A percentile compares a stretch with the other conserved stretches of the same genome.
Evolutionary conservation across 73 alveolate genomes (phyloP).

Genomic region (Tetrahymena thermophila): DNA sequence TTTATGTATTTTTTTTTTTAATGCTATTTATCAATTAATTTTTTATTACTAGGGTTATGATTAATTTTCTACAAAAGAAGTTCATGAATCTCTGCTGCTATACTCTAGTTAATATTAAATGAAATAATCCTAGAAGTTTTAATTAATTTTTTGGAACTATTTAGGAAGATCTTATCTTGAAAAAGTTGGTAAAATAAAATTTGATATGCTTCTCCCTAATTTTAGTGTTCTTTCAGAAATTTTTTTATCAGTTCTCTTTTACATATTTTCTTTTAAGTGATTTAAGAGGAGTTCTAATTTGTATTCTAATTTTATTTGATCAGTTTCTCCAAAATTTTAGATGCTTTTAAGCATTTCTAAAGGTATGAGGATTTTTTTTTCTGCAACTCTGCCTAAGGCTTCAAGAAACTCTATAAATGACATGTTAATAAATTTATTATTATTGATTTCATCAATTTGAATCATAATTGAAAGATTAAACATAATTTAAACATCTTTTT

Average conservation of each 20-base stretch:
- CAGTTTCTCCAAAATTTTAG: neutral
- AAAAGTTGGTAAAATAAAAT: neutral
- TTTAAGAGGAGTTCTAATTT: neutral
- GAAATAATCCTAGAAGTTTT: neutral
- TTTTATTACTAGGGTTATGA: neutral
- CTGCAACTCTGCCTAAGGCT: constrained; percentile 65
- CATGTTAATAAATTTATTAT: constrained; percentile 46
- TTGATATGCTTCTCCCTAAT: neutral
- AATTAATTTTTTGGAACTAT: neutral
- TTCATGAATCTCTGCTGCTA: neutral
- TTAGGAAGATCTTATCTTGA: neutral
- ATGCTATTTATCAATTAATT: neutral
- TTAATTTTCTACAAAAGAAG: neutral
- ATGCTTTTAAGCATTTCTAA: neutral
- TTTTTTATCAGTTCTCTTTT: neutral
- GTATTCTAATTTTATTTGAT: neutral
- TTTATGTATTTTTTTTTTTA: too few species aligned
- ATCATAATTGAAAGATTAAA: constrained; percentile 66
- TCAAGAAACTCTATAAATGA: constrained; percentile 59
- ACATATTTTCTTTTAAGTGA: neutral
- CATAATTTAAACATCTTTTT: constrained; percentile 50
- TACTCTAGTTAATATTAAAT: neutral
- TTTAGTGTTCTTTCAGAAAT: neutral
- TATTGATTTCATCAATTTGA: constrained; percentile 56
- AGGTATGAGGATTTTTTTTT: neutral